Evolutionary conservation across 306 rosid genomes (phyloP).

Genomic region (Gastrolobium villosum): DNA sequence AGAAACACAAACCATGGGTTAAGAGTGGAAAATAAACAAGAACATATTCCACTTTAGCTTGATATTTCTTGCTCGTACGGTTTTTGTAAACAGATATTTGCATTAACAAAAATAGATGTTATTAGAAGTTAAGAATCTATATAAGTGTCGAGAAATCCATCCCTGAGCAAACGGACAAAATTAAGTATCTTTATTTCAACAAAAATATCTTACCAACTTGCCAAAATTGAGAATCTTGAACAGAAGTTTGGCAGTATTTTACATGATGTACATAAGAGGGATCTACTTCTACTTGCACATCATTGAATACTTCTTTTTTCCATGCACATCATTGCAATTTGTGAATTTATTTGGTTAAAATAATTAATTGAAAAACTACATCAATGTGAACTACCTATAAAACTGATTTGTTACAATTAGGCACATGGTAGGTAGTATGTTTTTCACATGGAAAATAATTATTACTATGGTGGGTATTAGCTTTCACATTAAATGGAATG

Average conservation of each 20-base stretch:
- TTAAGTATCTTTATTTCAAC: slow-evolving; percentile 31
- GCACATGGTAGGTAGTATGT: too few species aligned
- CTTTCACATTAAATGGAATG: too few species aligned
- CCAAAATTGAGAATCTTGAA: slow-evolving; percentile 13
- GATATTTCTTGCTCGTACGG: background rate
- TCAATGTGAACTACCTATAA: too few species aligned
- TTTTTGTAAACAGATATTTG: slow-evolving; percentile 25
- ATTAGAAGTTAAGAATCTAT: slow-evolving; percentile 49
- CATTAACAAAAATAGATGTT: slow-evolving; percentile 20
- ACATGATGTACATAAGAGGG: background rate
- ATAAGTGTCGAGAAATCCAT: slow-evolving; percentile 21
- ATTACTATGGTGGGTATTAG: too few species aligned
- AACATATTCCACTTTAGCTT: slow-evolving; percentile 30
- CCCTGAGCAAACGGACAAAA: slow-evolving; percentile 21
- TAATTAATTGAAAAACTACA: too few species aligned
- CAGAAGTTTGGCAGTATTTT: background rate
- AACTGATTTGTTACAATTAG: too few species aligned
- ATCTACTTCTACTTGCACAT: slow-evolving; percentile 2
- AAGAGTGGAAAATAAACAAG: background rate
- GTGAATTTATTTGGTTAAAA: too few species aligned
- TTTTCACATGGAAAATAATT: too few species aligned
- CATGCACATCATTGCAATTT: background rate
- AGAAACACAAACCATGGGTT: background rate
- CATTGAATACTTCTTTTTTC: background rate
- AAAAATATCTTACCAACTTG: slow-evolving; percentile 40